phyloP scores from a whole-genome alignment of 140 eudicot species.

The Anethum foeniculum region DNA sequence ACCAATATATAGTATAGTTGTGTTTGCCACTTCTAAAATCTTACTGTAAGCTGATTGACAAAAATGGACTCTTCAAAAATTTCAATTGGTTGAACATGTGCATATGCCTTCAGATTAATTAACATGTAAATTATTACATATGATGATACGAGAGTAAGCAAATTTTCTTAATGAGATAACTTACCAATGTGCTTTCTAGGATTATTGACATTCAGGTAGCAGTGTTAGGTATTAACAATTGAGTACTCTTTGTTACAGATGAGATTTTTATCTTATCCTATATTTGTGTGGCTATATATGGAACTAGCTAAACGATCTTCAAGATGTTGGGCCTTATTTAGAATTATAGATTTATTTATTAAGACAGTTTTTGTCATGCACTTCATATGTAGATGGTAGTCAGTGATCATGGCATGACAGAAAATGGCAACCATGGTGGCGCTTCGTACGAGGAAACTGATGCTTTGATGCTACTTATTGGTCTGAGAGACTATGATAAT shows the following conservation, averaged over 20 bases:
- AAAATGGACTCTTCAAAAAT: not conserved
- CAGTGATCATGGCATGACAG: constrained; percentile 98
- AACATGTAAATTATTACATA: not conserved
- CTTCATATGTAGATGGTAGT: constrained; percentile 53
- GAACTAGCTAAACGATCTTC: not conserved
- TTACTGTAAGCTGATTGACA: not conserved
- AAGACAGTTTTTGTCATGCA: not conserved
- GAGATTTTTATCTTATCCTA: not conserved
- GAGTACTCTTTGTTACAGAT: constrained; percentile 1
- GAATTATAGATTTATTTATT: constrained; percentile 6
- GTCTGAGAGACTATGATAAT: constrained; percentile 25
- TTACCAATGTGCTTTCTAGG: not conserved
- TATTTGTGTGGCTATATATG: not conserved
- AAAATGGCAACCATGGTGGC: constrained; percentile 90
- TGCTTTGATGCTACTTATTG: constrained; percentile 71
- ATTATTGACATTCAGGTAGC: not conserved
- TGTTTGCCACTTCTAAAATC: not conserved
- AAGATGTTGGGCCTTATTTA: not conserved
- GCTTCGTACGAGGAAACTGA: constrained; percentile 91
- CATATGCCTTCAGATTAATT: not conserved
- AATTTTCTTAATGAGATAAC: not conserved
- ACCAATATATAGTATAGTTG: not conserved
- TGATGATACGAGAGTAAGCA: not conserved
- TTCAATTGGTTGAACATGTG: not conserved
- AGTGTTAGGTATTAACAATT: not conserved